Evolutionary conservation across 116 monocot species (phyloP).

Genomic region (Iris pallida): DNA sequence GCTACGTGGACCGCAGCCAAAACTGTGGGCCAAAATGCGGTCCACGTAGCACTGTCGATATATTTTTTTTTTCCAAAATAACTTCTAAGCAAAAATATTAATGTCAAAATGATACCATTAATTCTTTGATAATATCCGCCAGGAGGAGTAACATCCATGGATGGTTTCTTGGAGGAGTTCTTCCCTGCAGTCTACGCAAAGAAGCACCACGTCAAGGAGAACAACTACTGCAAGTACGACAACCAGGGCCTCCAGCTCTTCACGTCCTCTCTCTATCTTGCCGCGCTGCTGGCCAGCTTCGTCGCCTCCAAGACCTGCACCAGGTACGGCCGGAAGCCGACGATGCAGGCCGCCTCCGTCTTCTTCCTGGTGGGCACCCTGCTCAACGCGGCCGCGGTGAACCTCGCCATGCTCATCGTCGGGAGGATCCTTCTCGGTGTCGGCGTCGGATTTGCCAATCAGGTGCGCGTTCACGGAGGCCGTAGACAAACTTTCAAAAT

Average conservation of each 20-base stretch:
- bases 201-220: constrained; percentile 17
- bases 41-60: too few species aligned
- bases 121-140: not conserved
- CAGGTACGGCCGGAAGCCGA: constrained; percentile 25
- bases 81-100: not conserved
- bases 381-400: constrained; percentile 18
- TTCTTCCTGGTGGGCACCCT: constrained; percentile 32
- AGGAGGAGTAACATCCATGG: constrained; percentile 23
- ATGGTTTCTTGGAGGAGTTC: constrained; percentile 18
- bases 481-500: too few species aligned
- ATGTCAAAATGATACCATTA: not conserved
- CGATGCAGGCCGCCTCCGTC: constrained; percentile 30
- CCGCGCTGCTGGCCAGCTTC: constrained; percentile 23
- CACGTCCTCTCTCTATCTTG: constrained; percentile 29
- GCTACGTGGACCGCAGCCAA: too few species aligned
- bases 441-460: constrained; percentile 35
- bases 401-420: constrained; percentile 34
- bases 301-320: constrained; percentile 27
- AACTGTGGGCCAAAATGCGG: too few species aligned
- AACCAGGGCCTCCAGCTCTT: constrained; percentile 44
- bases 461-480: too few species aligned
- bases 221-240: constrained; percentile 66
- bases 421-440: constrained; percentile 37
- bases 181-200: constrained; percentile 6
- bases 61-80: not conserved